phyloP scores from a whole-genome alignment of 148 eudicot species.

The Beta vulgaris region DNA sequence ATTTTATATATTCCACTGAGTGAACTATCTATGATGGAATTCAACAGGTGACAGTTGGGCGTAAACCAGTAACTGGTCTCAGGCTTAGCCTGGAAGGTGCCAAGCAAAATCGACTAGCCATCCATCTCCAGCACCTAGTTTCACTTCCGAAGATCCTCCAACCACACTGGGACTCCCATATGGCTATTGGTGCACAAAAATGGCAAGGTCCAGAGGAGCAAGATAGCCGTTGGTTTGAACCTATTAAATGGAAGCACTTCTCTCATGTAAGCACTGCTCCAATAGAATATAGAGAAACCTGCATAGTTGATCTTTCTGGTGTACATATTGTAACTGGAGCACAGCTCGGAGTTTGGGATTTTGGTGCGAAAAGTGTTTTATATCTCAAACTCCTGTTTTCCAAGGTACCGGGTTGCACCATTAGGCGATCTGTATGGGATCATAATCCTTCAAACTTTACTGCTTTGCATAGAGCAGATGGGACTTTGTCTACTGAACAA shows the following conservation, averaged over 20 bases:
- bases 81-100: conserved; percentile 77
- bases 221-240: conserved; percentile 99
- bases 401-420: conserved; percentile 93
- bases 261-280: conserved; percentile 98
- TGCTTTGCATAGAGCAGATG: conserved; percentile 33
- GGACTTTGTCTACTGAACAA: conserved; percentile 34
- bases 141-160: conserved; percentile 94
- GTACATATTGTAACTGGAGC: conserved; percentile 97
- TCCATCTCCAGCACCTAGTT: conserved; percentile 85
- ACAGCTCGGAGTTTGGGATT: conserved; percentile 97
- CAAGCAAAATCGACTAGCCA: conserved; percentile 82
- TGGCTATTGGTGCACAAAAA: conserved; percentile 92
- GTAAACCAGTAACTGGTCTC: conserved; percentile 93
- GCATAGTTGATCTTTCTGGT: conserved; percentile 92
- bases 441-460: conserved; percentile 66
- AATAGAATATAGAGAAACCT: conserved; percentile 75
- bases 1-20: background rate
- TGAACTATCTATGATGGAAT: background rate
- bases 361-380: conserved; percentile 79
- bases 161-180: conserved; percentile 95
- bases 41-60: conserved; percentile 87
- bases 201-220: conserved; percentile 99
- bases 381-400: conserved; percentile 95
- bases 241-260: conserved; percentile 96
- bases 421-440: conserved; percentile 95